Evolutionary conservation across 192 early-diverging fungal species (phyloP), one percentile per base, ranked within the genome.

Genomic region (Radiomyces spectabilis): DNA sequence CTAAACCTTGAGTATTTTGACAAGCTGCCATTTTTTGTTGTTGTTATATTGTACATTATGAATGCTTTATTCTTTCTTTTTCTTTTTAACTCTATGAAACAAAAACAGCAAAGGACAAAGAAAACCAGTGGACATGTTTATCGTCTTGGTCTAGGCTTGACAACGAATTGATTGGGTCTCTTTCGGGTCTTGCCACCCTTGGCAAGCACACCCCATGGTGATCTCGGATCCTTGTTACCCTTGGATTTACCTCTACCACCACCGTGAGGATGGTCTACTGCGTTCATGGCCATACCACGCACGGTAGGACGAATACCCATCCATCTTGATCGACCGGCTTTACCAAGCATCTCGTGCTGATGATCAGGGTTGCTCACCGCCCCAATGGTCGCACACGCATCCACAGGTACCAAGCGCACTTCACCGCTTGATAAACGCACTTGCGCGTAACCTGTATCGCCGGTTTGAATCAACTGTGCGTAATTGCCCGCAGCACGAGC

Each of bases 201-300:
- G 57, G 95, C 85, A 53, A 86, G 80, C 69, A 83, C 85, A 67
- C 93, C 93, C 91, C 93, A 95, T 24, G 89, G 88, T 53, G 85
- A 87, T 56, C 88, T 74, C 39, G 92, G 88, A 53, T 88, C 80
- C 69, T 89, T 88, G 68, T 85, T 86, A 60, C 95, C 89, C 84
- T 96, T 98, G 50, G 83, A 86, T 66, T 98, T 95, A 30, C 88
- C 81, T 58, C 85, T 77, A 43, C 93, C 94, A 86, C 96, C 96
- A 73, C 96, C 96, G 68, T 95, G 94, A 51, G 96, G 96, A 76
- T 99, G 96, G 73, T 94, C 92, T 43, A 76, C 73, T 7, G 90
- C 83, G 76, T 89, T 95, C 88, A 88, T 88, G n/a, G 93, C 91
- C 53, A 92, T 88, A 83, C 96, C 96, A 61, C 96, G 85, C 47